phyloP scores from a whole-genome alignment of 2,329 filamentous ascomycete genomes.

The Penicillium sclerotiorum region DNA sequence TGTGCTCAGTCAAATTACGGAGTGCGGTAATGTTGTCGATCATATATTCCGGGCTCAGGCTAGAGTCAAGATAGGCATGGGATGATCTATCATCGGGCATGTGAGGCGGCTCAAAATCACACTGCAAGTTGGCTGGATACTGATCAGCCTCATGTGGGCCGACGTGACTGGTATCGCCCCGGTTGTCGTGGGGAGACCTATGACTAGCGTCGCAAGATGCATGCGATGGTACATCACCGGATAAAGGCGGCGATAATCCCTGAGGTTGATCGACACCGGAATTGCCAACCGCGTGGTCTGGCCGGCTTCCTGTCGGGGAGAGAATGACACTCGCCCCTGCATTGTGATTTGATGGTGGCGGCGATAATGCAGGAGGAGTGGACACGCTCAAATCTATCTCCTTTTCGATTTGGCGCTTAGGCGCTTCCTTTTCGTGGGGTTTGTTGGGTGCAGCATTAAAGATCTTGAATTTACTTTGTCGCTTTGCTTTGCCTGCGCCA shows the following conservation, averaged over 20 bases:
- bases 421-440: not conserved
- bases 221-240: slow-evolving; percentile 11
- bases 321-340: not conserved
- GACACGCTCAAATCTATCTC: not conserved
- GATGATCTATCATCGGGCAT: slow-evolving; percentile 14
- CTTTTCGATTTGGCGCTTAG: slow-evolving; percentile 3
- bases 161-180: not conserved
- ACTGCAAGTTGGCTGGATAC: slow-evolving; percentile 1
- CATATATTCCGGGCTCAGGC: slow-evolving; percentile 25
- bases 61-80: slow-evolving; percentile 28
- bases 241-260: slow-evolving; percentile 12
- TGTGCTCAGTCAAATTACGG: slow-evolving; percentile 15
- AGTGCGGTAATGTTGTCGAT: slow-evolving; percentile 25
- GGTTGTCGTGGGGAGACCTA: not conserved
- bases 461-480: slow-evolving; percentile 32
- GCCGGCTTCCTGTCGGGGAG: not conserved
- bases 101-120: slow-evolving; percentile 8
- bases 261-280: not conserved
- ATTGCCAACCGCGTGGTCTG: not conserved
- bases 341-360: not conserved
- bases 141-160: not conserved
- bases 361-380: not conserved
- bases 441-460: slow-evolving; percentile 18
- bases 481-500: slow-evolving; percentile 16
- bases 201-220: not conserved